These are phyloP conservation scores for Diplodia seriata DNA, from an alignment of 2,329 filamentous ascomycete genomes.

Conservation along the genomic window DNA sequence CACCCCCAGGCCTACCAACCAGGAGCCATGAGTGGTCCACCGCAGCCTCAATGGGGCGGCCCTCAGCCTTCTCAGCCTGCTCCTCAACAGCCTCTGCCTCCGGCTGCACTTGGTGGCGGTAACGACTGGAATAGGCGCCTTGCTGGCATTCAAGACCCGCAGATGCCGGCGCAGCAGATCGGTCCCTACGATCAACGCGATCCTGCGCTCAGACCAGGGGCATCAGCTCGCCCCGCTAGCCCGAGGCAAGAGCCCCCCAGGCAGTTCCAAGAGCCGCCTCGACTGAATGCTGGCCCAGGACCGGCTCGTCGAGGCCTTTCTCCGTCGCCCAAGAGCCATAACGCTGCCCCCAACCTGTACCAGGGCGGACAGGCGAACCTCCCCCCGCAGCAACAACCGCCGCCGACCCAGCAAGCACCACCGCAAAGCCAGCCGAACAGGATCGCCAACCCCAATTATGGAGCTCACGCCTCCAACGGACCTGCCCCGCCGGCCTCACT, in stretches of 20 bases:
- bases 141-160: constrained; percentile 74
- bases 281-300: constrained; percentile 57
- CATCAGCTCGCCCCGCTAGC: constrained; percentile 70
- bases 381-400: constrained; percentile 38
- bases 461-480: constrained; percentile 49
- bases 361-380: constrained; percentile 41
- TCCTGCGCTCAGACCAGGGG: constrained; percentile 68
- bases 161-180: constrained; percentile 70
- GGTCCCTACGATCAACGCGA: constrained; percentile 86
- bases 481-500: constrained; percentile 62
- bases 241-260: constrained; percentile 76
- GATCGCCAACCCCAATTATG: constrained; percentile 57
- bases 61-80: constrained; percentile 68
- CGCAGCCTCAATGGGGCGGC: constrained; percentile 87
- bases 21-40: constrained; percentile 79
- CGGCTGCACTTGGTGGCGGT: constrained; percentile 53
- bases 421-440: constrained; percentile 55
- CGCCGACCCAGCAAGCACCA: constrained; percentile 52
- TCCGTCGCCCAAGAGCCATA: constrained; percentile 65
- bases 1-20: constrained; percentile 93
- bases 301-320: constrained; percentile 60
- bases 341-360: constrained; percentile 61
- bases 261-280: constrained; percentile 70
- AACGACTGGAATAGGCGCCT: constrained; percentile 71
- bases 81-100: constrained; percentile 69